A percentile compares a stretch with the other conserved stretches of the same genome.
These are phyloP conservation scores for Penicillium italicum DNA, from an alignment of 2,329 filamentous ascomycete species.

Conservation along the genomic window DNA sequence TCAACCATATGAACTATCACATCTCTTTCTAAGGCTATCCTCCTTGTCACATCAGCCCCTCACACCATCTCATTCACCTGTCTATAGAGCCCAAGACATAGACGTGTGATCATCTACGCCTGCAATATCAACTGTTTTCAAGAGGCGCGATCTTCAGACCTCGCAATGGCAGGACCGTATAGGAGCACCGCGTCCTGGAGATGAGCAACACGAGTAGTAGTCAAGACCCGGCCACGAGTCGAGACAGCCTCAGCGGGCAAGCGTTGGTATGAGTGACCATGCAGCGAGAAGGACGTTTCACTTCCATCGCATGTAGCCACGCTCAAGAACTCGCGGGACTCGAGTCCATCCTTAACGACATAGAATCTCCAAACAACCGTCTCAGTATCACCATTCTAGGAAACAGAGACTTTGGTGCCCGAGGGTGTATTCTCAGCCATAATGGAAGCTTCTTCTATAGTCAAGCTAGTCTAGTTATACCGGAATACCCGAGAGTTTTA, in stretches of 20 bases:
- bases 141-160: background rate
- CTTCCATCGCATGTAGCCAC: constrained; percentile 27
- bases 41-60: background rate
- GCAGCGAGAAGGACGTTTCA: constrained; percentile 28
- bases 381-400: constrained; percentile 54
- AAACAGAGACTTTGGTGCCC: constrained; percentile 48
- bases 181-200: constrained; percentile 23
- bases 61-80: background rate
- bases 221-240: constrained; percentile 25
- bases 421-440: constrained; percentile 34
- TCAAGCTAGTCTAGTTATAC: constrained; percentile 40
- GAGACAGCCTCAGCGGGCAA: constrained; percentile 42
- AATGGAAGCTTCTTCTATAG: constrained; percentile 36
- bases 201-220: constrained; percentile 23
- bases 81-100: background rate
- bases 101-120: background rate
- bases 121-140: constrained; percentile 13
- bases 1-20: background rate
- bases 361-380: constrained; percentile 51
- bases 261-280: constrained; percentile 28
- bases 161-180: background rate
- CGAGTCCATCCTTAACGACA: constrained; percentile 29
- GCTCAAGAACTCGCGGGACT: constrained; percentile 28
- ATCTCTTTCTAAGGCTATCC: no score
- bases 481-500: constrained; percentile 42